These are phyloP conservation scores for Cordyceps cateniannulata DNA, from an alignment of 2,329 filamentous ascomycete species.

Conservation along the genomic window DNA sequence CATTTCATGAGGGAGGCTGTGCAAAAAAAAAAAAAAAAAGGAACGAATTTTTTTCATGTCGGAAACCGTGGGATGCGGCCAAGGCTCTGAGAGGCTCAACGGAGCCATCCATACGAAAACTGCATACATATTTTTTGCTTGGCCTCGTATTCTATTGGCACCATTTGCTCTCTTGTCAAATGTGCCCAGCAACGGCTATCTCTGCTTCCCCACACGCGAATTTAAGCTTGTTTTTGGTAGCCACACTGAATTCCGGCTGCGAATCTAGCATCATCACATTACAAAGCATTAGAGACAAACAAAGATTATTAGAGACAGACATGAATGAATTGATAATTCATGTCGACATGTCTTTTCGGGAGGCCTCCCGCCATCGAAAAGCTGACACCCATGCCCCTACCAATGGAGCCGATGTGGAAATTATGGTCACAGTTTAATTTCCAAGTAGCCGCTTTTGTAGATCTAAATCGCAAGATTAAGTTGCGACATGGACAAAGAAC, in stretches of 20 bases:
- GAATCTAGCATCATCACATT: background rate
- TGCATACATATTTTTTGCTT: background rate
- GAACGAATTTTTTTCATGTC: background rate
- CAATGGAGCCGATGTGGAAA: background rate
- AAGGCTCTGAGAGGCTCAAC: background rate
- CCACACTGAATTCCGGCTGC: background rate
- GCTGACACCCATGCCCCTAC: background rate
- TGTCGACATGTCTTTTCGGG: background rate
- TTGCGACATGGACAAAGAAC: background rate
- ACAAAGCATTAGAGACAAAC: background rate
- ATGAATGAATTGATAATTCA: too few species aligned
- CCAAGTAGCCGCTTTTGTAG: background rate
- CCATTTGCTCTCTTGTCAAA: background rate
- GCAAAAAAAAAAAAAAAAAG: background rate
- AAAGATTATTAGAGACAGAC: too few species aligned
- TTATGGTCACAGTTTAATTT: background rate
- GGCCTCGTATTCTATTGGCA: background rate
- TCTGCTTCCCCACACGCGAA: background rate
- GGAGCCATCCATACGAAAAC: too few species aligned
- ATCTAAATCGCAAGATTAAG: conserved; percentile 3
- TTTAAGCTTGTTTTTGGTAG: background rate
- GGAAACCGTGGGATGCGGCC: background rate
- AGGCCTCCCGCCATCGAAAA: background rate
- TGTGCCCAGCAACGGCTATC: too few species aligned
- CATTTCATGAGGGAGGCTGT: background rate